Evolutionary conservation across 352 stramenopile genomes (phyloP), one percentile per base, ranked within the genome.

Genomic region (Sclerospora graminicola): DNA sequence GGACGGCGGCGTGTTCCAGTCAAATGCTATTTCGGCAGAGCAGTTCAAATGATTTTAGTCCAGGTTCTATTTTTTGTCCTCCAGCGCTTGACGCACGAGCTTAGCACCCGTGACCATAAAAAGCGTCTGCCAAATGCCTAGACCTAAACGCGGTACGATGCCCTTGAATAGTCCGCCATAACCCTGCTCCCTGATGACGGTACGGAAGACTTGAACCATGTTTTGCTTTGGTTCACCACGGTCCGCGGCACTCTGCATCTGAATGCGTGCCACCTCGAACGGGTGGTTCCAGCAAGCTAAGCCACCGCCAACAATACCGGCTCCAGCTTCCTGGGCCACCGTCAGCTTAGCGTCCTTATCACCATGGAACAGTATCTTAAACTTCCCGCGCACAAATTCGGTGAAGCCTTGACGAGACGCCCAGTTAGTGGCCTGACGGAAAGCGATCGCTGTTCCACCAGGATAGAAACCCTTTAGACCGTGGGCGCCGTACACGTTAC

Each of bases 81-180:
- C 77, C 8, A 95, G 67, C 50, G 77, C 75, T 48, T 93, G 75
- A 41, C 84, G 83, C 49, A 95, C 70, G 33, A 95, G 73, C 66
- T 95, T 95, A 21, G 84, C 84, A 20, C 84, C 84, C 29, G 84
- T 95, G 60, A 95, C 84, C 84, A 95, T 95, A 54, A 95, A 95
- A 32, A 95, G 71, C 54, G 84, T 95, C 65, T 95, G 84, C 82
- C 82, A 95, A 45, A 95, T 89, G 40, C 78, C 81, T 8, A 93
- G 70, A 2, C 78, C 70, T 30, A 94, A 63, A 26, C 84, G 78
- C 24, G 84, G 84, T 46, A 95, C 81, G 51, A 95, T 92, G 49
- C 84, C 84, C 60, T 95, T 95, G 63, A 95, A 95, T 30, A 95
- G 77, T 2, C 84, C 84, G 0, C 51, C 63, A 31, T 73, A 66